Conservation (phyloP, 352 stramenopile species). For the Phytophthora idaei region DNA sequence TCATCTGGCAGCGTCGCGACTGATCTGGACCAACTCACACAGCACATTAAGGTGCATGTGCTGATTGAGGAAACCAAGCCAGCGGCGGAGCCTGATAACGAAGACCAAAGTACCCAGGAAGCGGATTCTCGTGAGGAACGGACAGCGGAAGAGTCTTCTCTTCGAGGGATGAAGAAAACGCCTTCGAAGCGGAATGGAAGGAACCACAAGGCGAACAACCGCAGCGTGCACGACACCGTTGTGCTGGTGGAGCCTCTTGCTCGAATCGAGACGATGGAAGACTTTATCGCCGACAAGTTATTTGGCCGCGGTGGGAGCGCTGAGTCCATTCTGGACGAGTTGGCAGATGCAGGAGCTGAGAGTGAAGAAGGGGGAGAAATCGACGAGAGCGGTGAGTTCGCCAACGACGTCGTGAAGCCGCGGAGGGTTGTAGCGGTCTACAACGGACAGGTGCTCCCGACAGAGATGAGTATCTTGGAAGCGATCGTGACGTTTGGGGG, state of each 20-base stretch:
- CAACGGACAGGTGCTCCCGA: constrained; percentile 35
- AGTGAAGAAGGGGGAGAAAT: constrained; percentile 33
- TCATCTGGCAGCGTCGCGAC: constrained; percentile 42
- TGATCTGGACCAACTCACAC: constrained; percentile 67
- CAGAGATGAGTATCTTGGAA: constrained; percentile 70
- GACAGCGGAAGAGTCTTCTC: constrained; percentile 14
- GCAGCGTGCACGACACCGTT: constrained; percentile 64
- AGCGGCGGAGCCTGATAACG: constrained; percentile 21
- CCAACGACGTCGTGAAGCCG: constrained; percentile 35
- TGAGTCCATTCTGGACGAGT: constrained; percentile 42
- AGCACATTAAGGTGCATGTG: constrained; percentile 80
- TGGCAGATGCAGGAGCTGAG: constrained; percentile 23
- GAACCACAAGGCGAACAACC: constrained; percentile 44
- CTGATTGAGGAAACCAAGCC: constrained; percentile 55
- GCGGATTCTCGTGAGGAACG: constrained; percentile 14
- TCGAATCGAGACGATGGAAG: constrained; percentile 78
- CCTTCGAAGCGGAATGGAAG: constrained; percentile 22
- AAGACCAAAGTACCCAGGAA: constrained; percentile 27
- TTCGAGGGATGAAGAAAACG: constrained; percentile 37
- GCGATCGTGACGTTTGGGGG: constrained; percentile 62
- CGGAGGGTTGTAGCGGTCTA: constrained; percentile 55
- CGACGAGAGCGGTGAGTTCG: constrained; percentile 29
- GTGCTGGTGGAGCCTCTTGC: constrained; percentile 80
- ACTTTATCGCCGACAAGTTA: constrained; percentile 74
- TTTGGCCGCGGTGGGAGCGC: constrained; percentile 42